Base-by-base conservation (phyloP, 345 rosid genomes). In the Eucalyptus sideroxylon region DNA sequence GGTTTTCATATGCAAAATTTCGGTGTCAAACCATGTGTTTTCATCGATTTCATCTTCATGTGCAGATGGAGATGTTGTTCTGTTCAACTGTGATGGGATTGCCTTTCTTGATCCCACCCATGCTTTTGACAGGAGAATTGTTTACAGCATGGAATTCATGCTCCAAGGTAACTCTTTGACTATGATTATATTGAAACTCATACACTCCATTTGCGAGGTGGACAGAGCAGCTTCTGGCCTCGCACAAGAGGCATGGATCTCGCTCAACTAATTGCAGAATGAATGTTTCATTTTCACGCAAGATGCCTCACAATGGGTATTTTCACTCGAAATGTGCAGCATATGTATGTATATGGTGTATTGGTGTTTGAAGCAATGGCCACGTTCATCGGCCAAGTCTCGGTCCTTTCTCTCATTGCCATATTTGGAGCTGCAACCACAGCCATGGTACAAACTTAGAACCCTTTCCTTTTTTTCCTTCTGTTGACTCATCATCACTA, bases 381-480 rank as follows among this genome's bases (percentile, higher is more conserved):
- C 67, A 98, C 99, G 6, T 97, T 97, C 92, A 92, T 98, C 11
- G 99, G 99, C 53, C 99, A 98, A 93, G 96, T 97, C 77, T 97
- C 99, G 10, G 99, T 97, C 88, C 89, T 98, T 56, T 98, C 99
- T 10, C 98, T 98, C 89, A 96, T 96, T 86, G 99, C 99, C 77
- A 92, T 98, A 86, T 98, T 96, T 53, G 99, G 99, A 56, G 99
- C 99, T 27, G 99, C 99, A 42, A 95, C 97, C 45, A 98, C 99
- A n/a, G 98, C 99, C 72, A 96, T 98, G 97, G 99, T 98, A 95
- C 59, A 11, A 77, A 77, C 83, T 77, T 37, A 5, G 47, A 37
- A 37, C 83, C 47, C 11, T 77, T 77, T 37, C 24, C 27, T 1
- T 37, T 77, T 72, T 77, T 37, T 37, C 45, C 83, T 77, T 77